Conservation (phyloP, 345 rosid species). For the Sonneratia caseolaris region DNA sequence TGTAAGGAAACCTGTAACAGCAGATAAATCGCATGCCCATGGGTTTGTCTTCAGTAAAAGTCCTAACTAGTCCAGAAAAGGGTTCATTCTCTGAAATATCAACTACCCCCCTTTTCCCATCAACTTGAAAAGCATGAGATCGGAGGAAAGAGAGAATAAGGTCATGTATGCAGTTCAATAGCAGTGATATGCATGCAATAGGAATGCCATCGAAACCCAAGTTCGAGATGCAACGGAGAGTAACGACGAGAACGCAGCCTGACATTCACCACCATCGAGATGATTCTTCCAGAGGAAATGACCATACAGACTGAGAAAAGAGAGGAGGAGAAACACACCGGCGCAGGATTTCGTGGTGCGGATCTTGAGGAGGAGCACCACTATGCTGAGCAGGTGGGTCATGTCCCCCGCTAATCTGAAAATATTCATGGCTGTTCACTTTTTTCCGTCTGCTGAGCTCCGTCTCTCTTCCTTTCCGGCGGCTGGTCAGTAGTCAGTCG, state of each 20-base stretch:
- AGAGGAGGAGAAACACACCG: slow-evolving; percentile 4
- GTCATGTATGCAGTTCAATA: neutral
- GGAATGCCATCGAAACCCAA: too few species aligned
- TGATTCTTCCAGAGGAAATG: neutral
- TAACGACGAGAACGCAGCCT: too few species aligned
- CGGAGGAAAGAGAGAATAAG: neutral
- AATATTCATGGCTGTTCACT: slow-evolving; percentile 17
- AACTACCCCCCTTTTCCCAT: neutral
- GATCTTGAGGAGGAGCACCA: slow-evolving; percentile 33
- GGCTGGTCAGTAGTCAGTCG: too few species aligned
- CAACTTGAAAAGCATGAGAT: neutral
- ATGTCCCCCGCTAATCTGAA: slow-evolving; percentile 31
- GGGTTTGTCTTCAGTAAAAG: neutral
- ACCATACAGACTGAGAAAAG: neutral
- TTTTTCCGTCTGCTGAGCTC: neutral
- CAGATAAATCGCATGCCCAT: neutral
- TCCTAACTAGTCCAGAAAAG: neutral
- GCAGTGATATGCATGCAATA: neutral
- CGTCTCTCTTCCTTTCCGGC: neutral
- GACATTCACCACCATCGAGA: too few species aligned
- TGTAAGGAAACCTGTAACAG: neutral
- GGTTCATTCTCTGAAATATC: too few species aligned
- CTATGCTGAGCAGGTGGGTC: slow-evolving; percentile 30
- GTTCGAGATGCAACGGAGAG: too few species aligned
- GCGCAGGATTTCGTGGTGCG: slow-evolving; percentile 29